Evolutionary conservation across 129 eudicot genomes (phyloP).

Genomic region (Flaveria brownii): DNA sequence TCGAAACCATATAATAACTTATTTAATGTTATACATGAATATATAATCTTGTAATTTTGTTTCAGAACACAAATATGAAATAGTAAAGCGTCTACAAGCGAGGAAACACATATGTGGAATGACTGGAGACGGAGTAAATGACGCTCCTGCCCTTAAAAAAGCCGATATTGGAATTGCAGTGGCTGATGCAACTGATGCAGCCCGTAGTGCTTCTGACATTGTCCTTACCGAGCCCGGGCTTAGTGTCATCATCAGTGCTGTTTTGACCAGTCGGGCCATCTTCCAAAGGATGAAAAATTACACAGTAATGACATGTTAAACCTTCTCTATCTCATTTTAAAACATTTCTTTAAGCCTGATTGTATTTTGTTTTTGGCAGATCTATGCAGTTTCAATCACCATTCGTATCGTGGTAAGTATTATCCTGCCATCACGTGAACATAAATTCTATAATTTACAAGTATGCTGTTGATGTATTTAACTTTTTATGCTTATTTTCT

Average conservation of each 20-base stretch:
- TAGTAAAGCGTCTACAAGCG: conserved; percentile 73
- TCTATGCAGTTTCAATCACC: conserved; percentile 96
- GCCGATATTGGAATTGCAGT: conserved; percentile 81
- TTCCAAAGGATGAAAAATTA: conserved; percentile 81
- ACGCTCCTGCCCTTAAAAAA: conserved; percentile 75
- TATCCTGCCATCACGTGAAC: not conserved
- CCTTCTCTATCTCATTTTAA: not conserved
- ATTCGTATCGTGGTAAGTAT: conserved; percentile 95
- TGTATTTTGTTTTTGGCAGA: conserved; percentile 47
- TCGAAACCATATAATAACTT: not conserved
- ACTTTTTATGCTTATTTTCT: conserved; percentile 11
- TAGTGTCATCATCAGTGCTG: conserved; percentile 77
- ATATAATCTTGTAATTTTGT: not conserved
- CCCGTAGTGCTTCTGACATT: conserved; percentile 81
- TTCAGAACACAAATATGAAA: conserved; percentile 70
- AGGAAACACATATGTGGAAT: conserved; percentile 76
- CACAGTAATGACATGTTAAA: conserved; percentile 41
- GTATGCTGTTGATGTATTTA: not conserved
- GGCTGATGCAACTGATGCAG: conserved; percentile 80
- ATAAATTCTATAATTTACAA: not conserved
- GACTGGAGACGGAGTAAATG: conserved; percentile 82
- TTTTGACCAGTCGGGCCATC: conserved; percentile 72
- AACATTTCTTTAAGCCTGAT: conserved; percentile 7
- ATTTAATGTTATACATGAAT: not conserved
- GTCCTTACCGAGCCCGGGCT: conserved; percentile 79